Conservation (phyloP, 2,329 filamentous ascomycete species). For the Aspergillus latus region DNA sequence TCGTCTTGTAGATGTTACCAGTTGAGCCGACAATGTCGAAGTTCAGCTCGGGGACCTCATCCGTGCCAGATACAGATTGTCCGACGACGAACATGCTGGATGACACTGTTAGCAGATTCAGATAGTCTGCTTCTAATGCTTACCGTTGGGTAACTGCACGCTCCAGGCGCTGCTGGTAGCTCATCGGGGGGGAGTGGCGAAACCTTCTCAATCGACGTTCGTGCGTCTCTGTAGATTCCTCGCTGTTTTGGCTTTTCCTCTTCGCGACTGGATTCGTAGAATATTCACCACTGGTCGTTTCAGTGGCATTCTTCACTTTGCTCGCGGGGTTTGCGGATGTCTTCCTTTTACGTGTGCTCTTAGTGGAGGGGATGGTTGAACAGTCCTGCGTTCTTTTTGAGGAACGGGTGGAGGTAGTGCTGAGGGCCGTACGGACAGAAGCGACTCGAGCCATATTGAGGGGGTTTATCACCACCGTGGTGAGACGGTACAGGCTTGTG, state of each 20-base stretch:
- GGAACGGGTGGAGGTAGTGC: neutral
- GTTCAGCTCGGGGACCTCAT: conserved; percentile 49
- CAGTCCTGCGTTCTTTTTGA: conserved; percentile 19
- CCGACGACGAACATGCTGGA: conserved; percentile 58
- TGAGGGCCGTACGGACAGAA: neutral
- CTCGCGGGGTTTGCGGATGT: neutral
- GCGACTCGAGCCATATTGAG: neutral
- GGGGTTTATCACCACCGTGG: neutral
- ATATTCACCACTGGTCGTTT: conserved; percentile 19
- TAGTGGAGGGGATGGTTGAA: neutral
- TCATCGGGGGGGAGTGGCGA: conserved; percentile 45
- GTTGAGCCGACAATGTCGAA: conserved; percentile 61
- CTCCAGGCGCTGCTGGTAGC: conserved; percentile 48
- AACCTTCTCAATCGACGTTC: conserved; percentile 46
- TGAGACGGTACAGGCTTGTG: neutral
- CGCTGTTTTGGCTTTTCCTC: conserved; percentile 13
- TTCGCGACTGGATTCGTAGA: conserved; percentile 11
- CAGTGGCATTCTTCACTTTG: conserved; percentile 14
- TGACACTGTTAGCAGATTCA: conserved; percentile 1
- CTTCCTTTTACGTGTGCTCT: conserved; percentile 9
- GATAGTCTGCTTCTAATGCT: neutral
- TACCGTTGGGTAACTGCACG: conserved; percentile 52
- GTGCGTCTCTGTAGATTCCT: conserved; percentile 17
- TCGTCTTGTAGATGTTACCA: conserved; percentile 62
- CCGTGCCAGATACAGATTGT: conserved; percentile 46